These are phyloP conservation scores for Pittosporum tobira DNA, from an alignment of 129 eudicot genomes.

Conservation along the genomic window DNA sequence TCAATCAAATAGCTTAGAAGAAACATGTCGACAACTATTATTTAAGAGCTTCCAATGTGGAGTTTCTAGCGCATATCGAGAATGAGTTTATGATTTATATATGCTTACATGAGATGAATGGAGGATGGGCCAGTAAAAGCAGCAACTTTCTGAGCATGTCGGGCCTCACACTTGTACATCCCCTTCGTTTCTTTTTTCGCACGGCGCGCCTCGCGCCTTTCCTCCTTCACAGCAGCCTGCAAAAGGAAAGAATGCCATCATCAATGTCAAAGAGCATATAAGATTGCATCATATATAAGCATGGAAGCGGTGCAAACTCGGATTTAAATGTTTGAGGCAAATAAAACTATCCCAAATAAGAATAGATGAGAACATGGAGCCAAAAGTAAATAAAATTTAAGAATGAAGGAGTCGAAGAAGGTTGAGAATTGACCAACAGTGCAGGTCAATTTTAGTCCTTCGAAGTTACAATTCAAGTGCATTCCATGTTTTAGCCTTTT, in stretches of 20 bases:
- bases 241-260: neutral
- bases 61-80: neutral
- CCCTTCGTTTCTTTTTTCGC: constrained; percentile 75
- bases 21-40: neutral
- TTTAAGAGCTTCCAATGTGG: neutral
- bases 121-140: constrained; percentile 89
- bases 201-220: constrained; percentile 77
- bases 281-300: neutral
- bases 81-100: neutral
- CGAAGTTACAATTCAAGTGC: too few relatives aligned
- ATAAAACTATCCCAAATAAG: too few relatives aligned
- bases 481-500: too few relatives aligned
- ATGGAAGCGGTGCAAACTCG: neutral
- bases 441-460: too few relatives aligned
- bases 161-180: constrained; percentile 61
- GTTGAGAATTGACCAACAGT: too few relatives aligned
- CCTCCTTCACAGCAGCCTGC: constrained; percentile 90
- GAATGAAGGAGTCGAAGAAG: too few relatives aligned
- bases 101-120: constrained; percentile 76
- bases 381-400: too few relatives aligned
- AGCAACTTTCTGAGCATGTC: constrained; percentile 87
- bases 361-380: too few relatives aligned
- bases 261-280: constrained; percentile 1
- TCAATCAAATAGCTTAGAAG: too few relatives aligned
- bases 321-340: too few relatives aligned